Evolutionary conservation across 495 filamentous ascomycete genomes (phyloP).

Genomic region (Glutinoglossum americanum): DNA sequence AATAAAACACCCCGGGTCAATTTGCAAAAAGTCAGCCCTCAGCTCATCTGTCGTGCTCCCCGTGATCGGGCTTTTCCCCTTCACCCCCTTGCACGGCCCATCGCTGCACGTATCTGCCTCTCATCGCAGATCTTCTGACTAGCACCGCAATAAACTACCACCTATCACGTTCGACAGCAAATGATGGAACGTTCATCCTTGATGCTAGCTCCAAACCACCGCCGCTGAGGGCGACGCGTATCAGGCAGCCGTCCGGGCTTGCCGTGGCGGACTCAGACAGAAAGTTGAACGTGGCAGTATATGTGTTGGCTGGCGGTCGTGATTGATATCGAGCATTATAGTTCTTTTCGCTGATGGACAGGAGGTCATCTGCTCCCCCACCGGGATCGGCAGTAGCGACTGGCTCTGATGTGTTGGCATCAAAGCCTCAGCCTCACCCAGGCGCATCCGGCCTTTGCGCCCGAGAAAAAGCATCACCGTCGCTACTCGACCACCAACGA

Average conservation of each 20-base stretch:
- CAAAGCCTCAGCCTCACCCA: background rate
- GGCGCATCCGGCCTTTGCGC: background rate
- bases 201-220: background rate
- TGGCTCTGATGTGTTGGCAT: background rate
- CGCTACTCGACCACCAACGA: background rate
- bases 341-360: background rate
- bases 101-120: background rate
- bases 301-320: background rate
- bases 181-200: background rate
- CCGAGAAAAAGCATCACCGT: background rate
- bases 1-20: too few relatives aligned
- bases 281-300: background rate
- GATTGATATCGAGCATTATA: background rate
- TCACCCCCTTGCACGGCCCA: background rate
- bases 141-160: background rate
- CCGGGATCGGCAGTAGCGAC: background rate
- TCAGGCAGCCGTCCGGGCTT: background rate
- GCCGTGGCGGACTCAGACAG: background rate
- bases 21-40: too few relatives aligned
- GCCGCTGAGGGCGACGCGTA: background rate
- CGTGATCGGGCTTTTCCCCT: background rate
- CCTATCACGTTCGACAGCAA: background rate
- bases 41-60: background rate
- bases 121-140: conserved; percentile 1
- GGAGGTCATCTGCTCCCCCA: background rate